phyloP scores from a whole-genome alignment of 805 yeast species.

The Wickerhamiella occidentalis region DNA sequence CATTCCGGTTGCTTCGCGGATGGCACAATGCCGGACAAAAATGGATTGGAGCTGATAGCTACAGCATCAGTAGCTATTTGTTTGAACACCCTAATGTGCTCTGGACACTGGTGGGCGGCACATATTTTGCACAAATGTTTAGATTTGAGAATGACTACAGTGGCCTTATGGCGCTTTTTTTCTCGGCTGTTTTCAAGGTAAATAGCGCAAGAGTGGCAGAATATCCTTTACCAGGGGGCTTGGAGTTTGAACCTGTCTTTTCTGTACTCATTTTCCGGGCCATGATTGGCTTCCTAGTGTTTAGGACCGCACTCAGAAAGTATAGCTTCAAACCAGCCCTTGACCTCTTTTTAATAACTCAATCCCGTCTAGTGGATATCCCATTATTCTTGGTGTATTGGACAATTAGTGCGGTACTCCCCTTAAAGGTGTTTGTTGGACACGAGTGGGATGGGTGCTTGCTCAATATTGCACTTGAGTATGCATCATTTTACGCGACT shows the following conservation, averaged over 20 bases:
- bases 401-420: not conserved
- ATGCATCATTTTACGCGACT: constrained; percentile 67
- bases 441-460: constrained; percentile 7
- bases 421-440: not conserved
- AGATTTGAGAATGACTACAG: not conserved
- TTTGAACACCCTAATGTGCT: constrained; percentile 20
- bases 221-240: constrained; percentile 36
- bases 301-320: not conserved
- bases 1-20: constrained; percentile 48
- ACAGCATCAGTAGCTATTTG: constrained; percentile 39
- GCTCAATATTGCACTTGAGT: constrained; percentile 47
- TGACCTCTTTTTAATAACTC: constrained; percentile 36
- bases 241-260: constrained; percentile 16
- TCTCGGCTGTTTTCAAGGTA: constrained; percentile 44
- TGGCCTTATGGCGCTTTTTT: constrained; percentile 36
- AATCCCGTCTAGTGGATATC: constrained; percentile 41
- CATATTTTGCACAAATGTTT: not conserved
- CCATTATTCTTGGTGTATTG: constrained; percentile 34
- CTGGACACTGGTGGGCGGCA: not conserved
- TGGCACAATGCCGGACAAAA: constrained; percentile 93
- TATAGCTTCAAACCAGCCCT: not conserved
- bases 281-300: not conserved
- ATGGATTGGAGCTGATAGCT: constrained; percentile 33
- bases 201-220: constrained; percentile 44
- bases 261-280: not conserved